Conservation (phyloP, 169 alveolate species). For the Besnoitia besnoiti region DNA sequence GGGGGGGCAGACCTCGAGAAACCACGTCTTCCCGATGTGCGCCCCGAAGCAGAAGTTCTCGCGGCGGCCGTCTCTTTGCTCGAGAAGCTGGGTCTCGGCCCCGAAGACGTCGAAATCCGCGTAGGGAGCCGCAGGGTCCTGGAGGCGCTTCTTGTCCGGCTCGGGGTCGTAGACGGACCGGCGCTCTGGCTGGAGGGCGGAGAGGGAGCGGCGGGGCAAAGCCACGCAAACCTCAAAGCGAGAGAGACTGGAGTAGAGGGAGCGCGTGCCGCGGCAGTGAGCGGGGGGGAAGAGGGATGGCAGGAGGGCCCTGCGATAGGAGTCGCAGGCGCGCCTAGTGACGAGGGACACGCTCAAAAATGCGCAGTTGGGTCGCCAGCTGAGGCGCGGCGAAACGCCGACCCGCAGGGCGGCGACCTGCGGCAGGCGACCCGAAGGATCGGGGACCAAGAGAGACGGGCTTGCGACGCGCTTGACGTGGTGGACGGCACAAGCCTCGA, state of each 20-base stretch:
- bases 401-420: neutral
- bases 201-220: neutral
- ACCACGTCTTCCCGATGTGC: neutral
- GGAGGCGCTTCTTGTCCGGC: constrained; percentile 50
- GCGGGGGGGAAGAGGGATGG: neutral
- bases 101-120: constrained; percentile 68
- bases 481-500: too few species aligned
- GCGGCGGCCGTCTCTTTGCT: constrained; percentile 70
- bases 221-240: neutral
- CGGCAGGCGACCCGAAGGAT: neutral
- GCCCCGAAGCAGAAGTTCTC: constrained; percentile 70
- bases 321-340: neutral
- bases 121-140: constrained; percentile 63
- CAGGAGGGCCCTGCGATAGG: neutral
- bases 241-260: neutral
- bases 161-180: neutral
- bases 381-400: neutral
- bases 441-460: neutral
- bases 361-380: neutral
- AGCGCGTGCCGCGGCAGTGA: neutral
- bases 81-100: constrained; percentile 61
- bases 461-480: neutral
- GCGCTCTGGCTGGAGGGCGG: neutral
- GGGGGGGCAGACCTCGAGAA: neutral
- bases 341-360: neutral